These are phyloP conservation scores for Stemphylium lycopersici DNA, from an alignment of 2,329 filamentous ascomycete genomes.

Conservation along the genomic window DNA sequence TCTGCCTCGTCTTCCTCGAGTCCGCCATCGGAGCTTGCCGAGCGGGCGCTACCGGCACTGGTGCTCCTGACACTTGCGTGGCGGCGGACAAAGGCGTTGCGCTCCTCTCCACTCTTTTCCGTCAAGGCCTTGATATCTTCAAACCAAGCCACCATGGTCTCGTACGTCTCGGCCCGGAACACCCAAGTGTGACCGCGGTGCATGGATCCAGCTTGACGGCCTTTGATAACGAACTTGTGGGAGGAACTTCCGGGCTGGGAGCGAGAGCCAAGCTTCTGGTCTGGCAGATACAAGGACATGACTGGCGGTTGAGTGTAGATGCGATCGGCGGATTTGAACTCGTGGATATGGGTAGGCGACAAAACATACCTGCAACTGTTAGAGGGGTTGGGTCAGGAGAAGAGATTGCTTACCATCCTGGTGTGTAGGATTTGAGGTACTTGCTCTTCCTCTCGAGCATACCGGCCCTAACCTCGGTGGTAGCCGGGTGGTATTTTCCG, in stretches of 20 bases:
- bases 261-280: constrained; percentile 94
- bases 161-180: constrained; percentile 72
- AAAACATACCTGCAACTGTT: constrained; percentile 77
- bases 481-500: constrained; percentile 83
- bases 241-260: constrained; percentile 82
- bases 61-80: constrained; percentile 79
- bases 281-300: constrained; percentile 94
- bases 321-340: constrained; percentile 98
- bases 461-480: constrained; percentile 83
- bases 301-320: constrained; percentile 80
- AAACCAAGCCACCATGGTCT: constrained; percentile 98
- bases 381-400: constrained; percentile 2
- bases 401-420: constrained; percentile 74
- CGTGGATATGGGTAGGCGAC: constrained; percentile 94
- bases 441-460: constrained; percentile 98
- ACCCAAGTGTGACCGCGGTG: constrained; percentile 79
- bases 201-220: constrained; percentile 89
- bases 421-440: constrained; percentile 95
- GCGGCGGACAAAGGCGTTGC: constrained; percentile 82
- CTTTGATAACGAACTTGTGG: constrained; percentile 98
- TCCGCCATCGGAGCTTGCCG: constrained; percentile 54
- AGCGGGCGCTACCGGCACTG: constrained; percentile 66
- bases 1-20: constrained; percentile 65
- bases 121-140: constrained; percentile 90
- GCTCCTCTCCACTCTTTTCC: constrained; percentile 86